Conservation (phyloP, 2,329 filamentous ascomycete genomes). For the Calycina herbarum region DNA sequence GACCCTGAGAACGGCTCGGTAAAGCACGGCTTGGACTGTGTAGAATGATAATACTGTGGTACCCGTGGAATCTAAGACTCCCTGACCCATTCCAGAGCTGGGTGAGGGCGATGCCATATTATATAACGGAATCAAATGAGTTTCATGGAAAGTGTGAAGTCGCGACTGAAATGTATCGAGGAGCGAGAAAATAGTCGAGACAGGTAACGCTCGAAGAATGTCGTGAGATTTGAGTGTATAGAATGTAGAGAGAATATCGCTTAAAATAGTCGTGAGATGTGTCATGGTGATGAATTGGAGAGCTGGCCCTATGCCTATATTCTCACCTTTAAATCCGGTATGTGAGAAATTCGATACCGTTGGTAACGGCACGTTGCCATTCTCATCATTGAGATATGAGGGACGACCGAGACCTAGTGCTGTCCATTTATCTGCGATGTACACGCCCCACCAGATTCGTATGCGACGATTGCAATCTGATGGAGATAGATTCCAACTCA, state of each 20-base stretch:
- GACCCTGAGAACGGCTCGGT: conserved; percentile 25
- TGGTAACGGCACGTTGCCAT: conserved; percentile 44
- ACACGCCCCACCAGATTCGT: conserved; percentile 63
- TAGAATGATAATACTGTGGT: conserved; percentile 28
- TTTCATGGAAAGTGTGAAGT: conserved; percentile 24
- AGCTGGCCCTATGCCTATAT: conserved; percentile 21
- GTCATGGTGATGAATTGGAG: conserved; percentile 50
- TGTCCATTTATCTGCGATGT: conserved; percentile 65
- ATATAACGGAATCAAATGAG: conserved; percentile 26
- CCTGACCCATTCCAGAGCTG: conserved; percentile 1
- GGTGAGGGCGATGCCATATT: conserved; percentile 11
- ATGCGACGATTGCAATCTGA: conserved; percentile 44
- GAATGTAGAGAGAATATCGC: conserved; percentile 50
- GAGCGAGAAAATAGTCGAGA: conserved; percentile 23
- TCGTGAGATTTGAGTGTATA: conserved; percentile 42
- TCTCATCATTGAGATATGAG: conserved; percentile 40
- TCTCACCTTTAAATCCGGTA: conserved; percentile 36
- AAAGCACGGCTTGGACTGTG: conserved; percentile 28
- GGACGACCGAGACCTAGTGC: conserved; percentile 57
- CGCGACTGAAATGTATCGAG: conserved; percentile 25
- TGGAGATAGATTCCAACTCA: conserved; percentile 32
- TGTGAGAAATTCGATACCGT: conserved; percentile 41
- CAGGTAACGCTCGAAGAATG: conserved; percentile 22
- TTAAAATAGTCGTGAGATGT: conserved; percentile 50
- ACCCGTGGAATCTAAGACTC: conserved; percentile 22